Conservation (phyloP, 2,329 filamentous ascomycete genomes). For the Xylaria sp. region DNA sequence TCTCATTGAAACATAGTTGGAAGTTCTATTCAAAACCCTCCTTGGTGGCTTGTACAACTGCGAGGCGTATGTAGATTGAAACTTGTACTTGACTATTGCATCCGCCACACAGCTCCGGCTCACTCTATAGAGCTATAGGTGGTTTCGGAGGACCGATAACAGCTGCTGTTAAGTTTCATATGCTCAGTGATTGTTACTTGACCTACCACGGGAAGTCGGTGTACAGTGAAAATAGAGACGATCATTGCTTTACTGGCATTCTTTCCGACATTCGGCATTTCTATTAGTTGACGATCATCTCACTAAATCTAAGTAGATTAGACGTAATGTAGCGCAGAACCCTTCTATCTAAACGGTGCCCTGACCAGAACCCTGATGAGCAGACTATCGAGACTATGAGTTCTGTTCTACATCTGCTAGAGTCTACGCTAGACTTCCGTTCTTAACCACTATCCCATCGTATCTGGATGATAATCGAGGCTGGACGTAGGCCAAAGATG, state of each 20-base stretch:
- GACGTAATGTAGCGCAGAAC: not conserved
- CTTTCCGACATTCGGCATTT: constrained; percentile 26
- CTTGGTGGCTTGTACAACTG: constrained; percentile 1
- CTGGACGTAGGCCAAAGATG: constrained; percentile 14
- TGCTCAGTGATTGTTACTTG: not conserved
- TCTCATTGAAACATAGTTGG: constrained; percentile 17
- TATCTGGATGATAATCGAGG: not conserved
- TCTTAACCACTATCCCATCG: not conserved
- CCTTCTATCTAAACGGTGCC: not conserved
- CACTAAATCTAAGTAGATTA: not conserved
- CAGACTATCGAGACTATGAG: no score
- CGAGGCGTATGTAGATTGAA: not conserved
- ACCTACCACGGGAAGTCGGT: not conserved
- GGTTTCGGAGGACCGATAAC: not conserved
- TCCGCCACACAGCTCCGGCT: not conserved
- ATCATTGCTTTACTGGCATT: constrained; percentile 14
- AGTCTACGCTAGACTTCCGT: not conserved
- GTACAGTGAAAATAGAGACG: constrained; percentile 2
- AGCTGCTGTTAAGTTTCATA: not conserved
- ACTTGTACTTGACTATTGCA: not conserved
- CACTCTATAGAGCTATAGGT: not conserved
- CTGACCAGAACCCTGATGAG: no score
- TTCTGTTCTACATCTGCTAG: not conserved
- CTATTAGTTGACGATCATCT: constrained; percentile 15
- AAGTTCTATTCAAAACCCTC: constrained; percentile 17